These are phyloP conservation scores for Starmerella etchellsii DNA, from an alignment of 805 yeast species.

Conservation along the genomic window DNA sequence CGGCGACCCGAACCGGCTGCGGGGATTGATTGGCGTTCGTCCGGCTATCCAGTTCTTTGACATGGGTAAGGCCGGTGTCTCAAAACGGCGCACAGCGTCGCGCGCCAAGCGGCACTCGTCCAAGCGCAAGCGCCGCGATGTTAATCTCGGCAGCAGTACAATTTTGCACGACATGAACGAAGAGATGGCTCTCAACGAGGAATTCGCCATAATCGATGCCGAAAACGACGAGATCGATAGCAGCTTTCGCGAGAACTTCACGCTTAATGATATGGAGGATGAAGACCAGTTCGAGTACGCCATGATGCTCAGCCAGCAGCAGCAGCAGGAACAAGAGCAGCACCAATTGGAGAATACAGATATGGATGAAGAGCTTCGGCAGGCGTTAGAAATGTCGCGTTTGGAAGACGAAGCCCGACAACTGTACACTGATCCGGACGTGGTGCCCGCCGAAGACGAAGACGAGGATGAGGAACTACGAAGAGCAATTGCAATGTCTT, in stretches of 20 bases:
- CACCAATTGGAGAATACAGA: background rate
- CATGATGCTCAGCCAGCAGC: conserved; percentile 23
- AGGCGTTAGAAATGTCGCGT: conserved; percentile 21
- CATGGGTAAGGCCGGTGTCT: conserved; percentile 14
- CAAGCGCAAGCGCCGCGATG: background rate
- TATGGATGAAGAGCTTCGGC: conserved; percentile 20
- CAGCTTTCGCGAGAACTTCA: conserved; percentile 12
- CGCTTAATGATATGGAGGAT: conserved; percentile 20
- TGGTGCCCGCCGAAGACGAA: background rate
- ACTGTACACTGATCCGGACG: background rate
- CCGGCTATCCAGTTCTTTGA: conserved; percentile 25
- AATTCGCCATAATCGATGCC: conserved; percentile 20
- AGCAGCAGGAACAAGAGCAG: background rate
- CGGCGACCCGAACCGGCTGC: conserved; percentile 23
- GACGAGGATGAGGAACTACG: conserved; percentile 13
- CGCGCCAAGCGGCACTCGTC: background rate
- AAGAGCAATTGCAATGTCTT: conserved; percentile 10
- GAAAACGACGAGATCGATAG: conserved; percentile 14
- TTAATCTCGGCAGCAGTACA: background rate
- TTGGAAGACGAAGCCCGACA: background rate
- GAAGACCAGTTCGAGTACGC: conserved; percentile 27
- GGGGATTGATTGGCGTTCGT: conserved; percentile 22
- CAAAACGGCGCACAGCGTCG: background rate
- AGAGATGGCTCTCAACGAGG: conserved; percentile 20
- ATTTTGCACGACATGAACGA: conserved; percentile 16